Percentiles rank a stretch among this genome's conserved stretches.
phyloP scores from a whole-genome alignment of 352 stramenopile species.

The Phytopythium mirpurense region DNA sequence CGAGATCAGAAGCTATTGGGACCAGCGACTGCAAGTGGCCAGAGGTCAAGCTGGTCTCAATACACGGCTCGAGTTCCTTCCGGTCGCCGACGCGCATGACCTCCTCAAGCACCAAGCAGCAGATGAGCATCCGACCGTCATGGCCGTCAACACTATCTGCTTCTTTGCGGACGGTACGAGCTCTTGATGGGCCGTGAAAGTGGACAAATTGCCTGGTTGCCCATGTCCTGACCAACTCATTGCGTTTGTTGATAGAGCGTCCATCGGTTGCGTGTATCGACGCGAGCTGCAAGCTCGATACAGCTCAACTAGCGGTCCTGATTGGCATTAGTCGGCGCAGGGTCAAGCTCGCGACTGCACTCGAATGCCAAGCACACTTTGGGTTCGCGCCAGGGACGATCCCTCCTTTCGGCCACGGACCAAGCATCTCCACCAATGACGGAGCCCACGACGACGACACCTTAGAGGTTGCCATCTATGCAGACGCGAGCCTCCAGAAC shows the following conservation, averaged over 20 bases:
- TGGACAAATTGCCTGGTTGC: neutral
- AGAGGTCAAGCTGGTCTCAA: neutral
- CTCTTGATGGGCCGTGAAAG: neutral
- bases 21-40: neutral
- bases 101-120: constrained; percentile 21
- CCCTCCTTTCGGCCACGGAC: constrained; percentile 47
- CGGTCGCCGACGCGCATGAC: constrained; percentile 1
- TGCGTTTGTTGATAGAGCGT: constrained; percentile 24
- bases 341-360: constrained; percentile 56
- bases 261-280: constrained; percentile 57
- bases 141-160: constrained; percentile 68
- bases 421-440: neutral
- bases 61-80: constrained; percentile 1
- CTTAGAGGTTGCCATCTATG: constrained; percentile 28
- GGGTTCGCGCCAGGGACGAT: constrained; percentile 62
- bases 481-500: constrained; percentile 26
- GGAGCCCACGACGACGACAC: neutral
- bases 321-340: constrained; percentile 51
- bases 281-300: constrained; percentile 55
- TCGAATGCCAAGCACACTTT: constrained; percentile 55
- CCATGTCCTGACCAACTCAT: constrained; percentile 2
- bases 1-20: constrained; percentile 1
- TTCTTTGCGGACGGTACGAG: constrained; percentile 59
- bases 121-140: constrained; percentile 20
- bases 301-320: constrained; percentile 36